Evolutionary conservation across 164 flowering plant species (phyloP).

Genomic region (Tetrastigma voinierianum): DNA sequence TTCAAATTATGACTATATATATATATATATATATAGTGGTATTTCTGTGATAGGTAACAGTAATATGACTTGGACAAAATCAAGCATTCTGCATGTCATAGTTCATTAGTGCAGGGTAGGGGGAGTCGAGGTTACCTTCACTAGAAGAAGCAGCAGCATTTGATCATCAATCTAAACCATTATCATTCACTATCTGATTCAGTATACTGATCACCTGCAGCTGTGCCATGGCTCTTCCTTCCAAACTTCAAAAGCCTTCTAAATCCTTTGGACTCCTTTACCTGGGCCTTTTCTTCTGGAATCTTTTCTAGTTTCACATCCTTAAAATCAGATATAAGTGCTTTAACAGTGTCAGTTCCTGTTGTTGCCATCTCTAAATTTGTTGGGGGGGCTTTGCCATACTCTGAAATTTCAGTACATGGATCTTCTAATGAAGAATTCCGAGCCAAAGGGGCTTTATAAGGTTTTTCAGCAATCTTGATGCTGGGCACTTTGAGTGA

Average conservation of each 20-base stretch:
- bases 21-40: no score
- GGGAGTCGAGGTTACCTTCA: constrained; percentile 61
- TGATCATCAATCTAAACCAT: constrained; percentile 41
- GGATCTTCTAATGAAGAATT: constrained; percentile 82
- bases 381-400: constrained; percentile 48
- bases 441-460: constrained; percentile 71
- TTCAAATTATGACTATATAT: no score
- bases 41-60: no score
- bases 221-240: constrained; percentile 53
- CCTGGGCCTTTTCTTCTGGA: constrained; percentile 58
- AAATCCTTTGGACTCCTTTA: constrained; percentile 84
- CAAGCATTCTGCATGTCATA: background rate
- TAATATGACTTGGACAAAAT: background rate
- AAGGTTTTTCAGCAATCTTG: constrained; percentile 34
- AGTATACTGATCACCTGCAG: constrained; percentile 37
- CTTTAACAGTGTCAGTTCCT: constrained; percentile 30
- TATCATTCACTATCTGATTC: constrained; percentile 47
- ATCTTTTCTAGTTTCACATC: constrained; percentile 37
- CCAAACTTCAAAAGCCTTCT: constrained; percentile 82
- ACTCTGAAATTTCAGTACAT: constrained; percentile 54
- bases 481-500: constrained; percentile 24
- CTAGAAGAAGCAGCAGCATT: constrained; percentile 33
- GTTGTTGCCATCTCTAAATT: constrained; percentile 29
- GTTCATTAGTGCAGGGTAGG: background rate
- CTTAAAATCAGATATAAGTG: constrained; percentile 37